Conservation (phyloP, 106 monocot species). For the Hemerocallis citrina region DNA sequence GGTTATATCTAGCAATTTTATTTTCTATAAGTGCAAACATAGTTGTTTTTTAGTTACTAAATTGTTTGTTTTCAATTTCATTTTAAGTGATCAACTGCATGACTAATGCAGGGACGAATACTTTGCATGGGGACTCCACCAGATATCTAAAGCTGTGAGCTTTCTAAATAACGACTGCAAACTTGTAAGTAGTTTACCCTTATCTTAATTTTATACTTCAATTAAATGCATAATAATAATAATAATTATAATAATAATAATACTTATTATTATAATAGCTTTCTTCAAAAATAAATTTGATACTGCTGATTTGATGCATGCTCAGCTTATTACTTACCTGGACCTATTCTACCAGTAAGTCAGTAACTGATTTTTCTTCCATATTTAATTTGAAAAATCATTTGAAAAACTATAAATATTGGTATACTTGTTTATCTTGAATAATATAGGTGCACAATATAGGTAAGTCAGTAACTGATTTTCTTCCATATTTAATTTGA, state of each 20-base stretch:
- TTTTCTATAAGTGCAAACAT: background rate
- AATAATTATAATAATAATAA: no score
- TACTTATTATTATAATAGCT: no score
- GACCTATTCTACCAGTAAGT: no score
- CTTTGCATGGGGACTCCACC: constrained; percentile 98
- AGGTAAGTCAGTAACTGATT: no score
- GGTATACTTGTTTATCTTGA: no score
- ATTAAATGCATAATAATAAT: background rate
- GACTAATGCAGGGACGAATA: constrained; percentile 79
- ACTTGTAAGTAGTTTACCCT: constrained; percentile 49
- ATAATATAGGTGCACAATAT: no score
- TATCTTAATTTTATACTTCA: background rate
- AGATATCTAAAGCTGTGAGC: constrained; percentile 98
- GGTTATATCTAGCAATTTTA: background rate
- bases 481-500: no score
- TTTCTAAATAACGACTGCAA: constrained; percentile 99
- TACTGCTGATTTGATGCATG: background rate
- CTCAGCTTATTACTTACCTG: no score
- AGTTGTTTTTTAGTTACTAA: background rate
- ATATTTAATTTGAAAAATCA: no score
- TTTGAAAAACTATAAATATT: no score
- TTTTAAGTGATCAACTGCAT: background rate
- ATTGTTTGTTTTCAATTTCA: constrained; percentile 2
- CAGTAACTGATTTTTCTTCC: no score
- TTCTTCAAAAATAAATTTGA: no score